Conservation (phyloP, 2,329 filamentous ascomycete species). For the Diaporthe helianthi region DNA sequence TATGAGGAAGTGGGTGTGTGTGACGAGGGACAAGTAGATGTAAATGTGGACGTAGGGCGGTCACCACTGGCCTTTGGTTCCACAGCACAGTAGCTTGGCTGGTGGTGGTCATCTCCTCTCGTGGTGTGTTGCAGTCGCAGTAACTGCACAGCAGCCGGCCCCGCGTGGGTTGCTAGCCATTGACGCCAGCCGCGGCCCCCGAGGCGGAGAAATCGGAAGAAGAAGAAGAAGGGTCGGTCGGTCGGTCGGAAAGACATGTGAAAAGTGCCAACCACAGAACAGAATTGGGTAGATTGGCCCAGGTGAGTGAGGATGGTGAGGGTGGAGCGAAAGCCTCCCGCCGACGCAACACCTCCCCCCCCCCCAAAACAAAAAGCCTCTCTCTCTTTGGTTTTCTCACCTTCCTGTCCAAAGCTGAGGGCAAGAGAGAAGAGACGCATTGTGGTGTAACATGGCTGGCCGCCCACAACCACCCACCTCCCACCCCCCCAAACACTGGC, state of each 20-base stretch:
- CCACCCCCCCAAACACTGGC: constrained; percentile 1
- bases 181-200: constrained; percentile 12
- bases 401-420: not conserved
- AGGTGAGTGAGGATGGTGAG: not conserved
- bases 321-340: not conserved
- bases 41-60: not conserved
- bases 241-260: not conserved
- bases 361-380: too few species aligned
- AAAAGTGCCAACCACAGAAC: constrained; percentile 8
- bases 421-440: not conserved
- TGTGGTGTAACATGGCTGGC: not conserved
- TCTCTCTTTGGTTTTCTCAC: not conserved
- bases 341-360: too few species aligned
- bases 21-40: not conserved
- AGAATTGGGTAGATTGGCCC: not conserved
- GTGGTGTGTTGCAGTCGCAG: constrained; percentile 16
- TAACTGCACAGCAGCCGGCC: not conserved
- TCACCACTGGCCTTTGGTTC: not conserved
- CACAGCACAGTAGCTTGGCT: too few species aligned
- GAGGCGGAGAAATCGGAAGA: constrained; percentile 8
- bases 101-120: constrained; percentile 2
- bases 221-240: not conserved
- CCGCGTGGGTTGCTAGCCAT: not conserved
- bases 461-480: not conserved
- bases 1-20: not conserved